Base-by-base conservation (phyloP, 805 yeast species). In the Zygosaccharomyces rouxii region DNA sequence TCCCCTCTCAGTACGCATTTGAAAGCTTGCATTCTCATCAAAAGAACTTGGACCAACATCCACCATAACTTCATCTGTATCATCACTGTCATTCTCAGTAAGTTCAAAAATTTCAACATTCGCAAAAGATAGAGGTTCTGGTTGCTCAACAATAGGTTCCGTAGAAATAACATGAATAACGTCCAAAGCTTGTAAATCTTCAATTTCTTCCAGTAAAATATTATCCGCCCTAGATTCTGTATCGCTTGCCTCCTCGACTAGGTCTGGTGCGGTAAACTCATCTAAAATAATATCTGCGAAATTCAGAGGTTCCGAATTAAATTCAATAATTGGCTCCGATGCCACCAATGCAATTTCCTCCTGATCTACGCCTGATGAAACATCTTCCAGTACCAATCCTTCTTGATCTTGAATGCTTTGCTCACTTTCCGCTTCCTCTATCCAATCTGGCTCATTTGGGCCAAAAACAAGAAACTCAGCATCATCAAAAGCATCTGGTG, bases 291-390 rank as follows among this genome's bases (percentile, higher is more conserved):
- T 41, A 19, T 41, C 21, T 3, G 23, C 37, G 23, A 9, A 25
- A 25, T 38, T 19, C 30, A 19, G 30, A 18, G 33, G 38, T 5
- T 41, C 37, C 7, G 35, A 18, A 6, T 29, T 14, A 4, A 28
- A 29, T 38, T 48, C 49, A 13, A 44, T 19, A 5, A 38, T n/a
- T 7, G 51, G 51, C 22, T 47, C 50, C 39, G 51, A 45, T 22
- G 35, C 31, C 13, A 52, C 29, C 7, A 42, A 23, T 35, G 39
- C 38, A 28, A 23, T 25, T 21, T 25, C 18, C 7, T 18, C 35
- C 10, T 21, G 26, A 14, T 30, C 46, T 3, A 18, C 13, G 9
- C 29, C 30, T 6, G 44, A 38, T 5, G 19, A 26, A 1, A 49
- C 21, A 19, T 49, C 52, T 42, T 42, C 49, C 10, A 49, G 11